Conservation (phyloP, 176 grass and related monocot species). For the Puya raimondii region DNA sequence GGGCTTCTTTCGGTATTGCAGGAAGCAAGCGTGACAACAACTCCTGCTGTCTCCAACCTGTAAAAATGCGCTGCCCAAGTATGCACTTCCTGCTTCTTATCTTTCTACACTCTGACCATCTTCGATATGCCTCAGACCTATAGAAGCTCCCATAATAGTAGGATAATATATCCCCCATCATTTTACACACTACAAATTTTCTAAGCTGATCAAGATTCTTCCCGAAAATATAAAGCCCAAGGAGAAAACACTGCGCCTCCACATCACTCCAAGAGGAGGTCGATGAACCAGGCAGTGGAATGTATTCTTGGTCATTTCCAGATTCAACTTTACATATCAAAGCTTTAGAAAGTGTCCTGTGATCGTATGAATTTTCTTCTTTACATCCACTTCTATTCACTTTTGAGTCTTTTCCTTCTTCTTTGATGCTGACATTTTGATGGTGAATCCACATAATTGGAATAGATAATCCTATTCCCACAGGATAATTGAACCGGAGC, state of each 20-base stretch:
- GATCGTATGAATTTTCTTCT: conserved; percentile 21
- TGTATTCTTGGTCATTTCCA: conserved; percentile 24
- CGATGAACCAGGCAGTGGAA: conserved; percentile 41
- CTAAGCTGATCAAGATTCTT: conserved; percentile 77
- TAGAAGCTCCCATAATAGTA: conserved; percentile 90
- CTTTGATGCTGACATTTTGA: conserved; percentile 25
- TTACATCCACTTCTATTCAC: conserved; percentile 8
- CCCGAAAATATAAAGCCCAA: conserved; percentile 86
- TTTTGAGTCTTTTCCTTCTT: conserved; percentile 11
- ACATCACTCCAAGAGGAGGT: conserved; percentile 44
- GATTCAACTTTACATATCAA: conserved; percentile 30
- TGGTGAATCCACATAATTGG: conserved; percentile 50
- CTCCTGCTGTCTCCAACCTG: conserved; percentile 71
- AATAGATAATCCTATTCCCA: conserved; percentile 47
- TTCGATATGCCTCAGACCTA: conserved; percentile 50
- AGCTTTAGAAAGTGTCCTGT: conserved; percentile 16
- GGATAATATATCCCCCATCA: conserved; percentile 65
- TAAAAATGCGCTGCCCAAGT: conserved; percentile 73
- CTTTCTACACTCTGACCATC: conserved; percentile 67
- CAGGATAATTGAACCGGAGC: conserved; percentile 32
- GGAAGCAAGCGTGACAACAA: conserved; percentile 56
- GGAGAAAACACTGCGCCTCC: conserved; percentile 62
- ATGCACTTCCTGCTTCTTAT: conserved; percentile 75
- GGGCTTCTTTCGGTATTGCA: conserved; percentile 40
- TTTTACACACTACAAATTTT: conserved; percentile 53